Conservation (phyloP, 2,329 filamentous ascomycete species). For the Fusarium fujikuroi region DNA sequence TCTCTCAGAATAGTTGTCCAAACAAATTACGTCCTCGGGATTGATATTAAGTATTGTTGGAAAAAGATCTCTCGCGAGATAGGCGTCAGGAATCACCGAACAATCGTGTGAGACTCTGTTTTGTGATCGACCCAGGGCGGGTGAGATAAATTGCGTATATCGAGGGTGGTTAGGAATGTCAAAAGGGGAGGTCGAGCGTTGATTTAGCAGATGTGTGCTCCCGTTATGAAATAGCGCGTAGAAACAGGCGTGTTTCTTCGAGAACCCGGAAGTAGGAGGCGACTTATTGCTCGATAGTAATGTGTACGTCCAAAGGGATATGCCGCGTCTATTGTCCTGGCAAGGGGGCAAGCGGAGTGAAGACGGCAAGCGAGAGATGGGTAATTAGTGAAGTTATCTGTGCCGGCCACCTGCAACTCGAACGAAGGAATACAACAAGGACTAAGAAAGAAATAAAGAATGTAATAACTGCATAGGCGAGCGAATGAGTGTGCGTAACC, state of each 20-base stretch:
- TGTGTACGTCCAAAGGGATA: slow-evolving; percentile 20
- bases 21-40: slow-evolving; percentile 1
- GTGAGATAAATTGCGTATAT: slow-evolving; percentile 16
- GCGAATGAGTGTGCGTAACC: slow-evolving; percentile 36
- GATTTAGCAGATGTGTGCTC: slow-evolving; percentile 1
- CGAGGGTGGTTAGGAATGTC: slow-evolving; percentile 28
- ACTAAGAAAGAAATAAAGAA: slow-evolving; percentile 32
- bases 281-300: background rate
- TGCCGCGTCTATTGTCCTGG: slow-evolving; percentile 28
- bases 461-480: slow-evolving; percentile 20
- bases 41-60: background rate
- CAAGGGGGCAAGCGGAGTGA: slow-evolving; percentile 28
- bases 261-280: background rate
- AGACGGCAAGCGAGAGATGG: slow-evolving; percentile 24
- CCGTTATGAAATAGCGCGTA: slow-evolving; percentile 8
- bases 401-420: background rate
- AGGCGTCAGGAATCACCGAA: background rate
- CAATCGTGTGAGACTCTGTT: background rate
- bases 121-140: slow-evolving; percentile 6
- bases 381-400: slow-evolving; percentile 26
- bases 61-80: background rate
- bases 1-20: slow-evolving; percentile 5
- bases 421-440: slow-evolving; percentile 18
- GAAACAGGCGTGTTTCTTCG: slow-evolving; percentile 3
- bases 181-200: slow-evolving; percentile 11